A percentile compares a stretch with the other conserved stretches of the same genome.
phyloP scores from a whole-genome alignment of 768 basidiomycete genomes.

The Xerocomus brunneocitrinus region DNA sequence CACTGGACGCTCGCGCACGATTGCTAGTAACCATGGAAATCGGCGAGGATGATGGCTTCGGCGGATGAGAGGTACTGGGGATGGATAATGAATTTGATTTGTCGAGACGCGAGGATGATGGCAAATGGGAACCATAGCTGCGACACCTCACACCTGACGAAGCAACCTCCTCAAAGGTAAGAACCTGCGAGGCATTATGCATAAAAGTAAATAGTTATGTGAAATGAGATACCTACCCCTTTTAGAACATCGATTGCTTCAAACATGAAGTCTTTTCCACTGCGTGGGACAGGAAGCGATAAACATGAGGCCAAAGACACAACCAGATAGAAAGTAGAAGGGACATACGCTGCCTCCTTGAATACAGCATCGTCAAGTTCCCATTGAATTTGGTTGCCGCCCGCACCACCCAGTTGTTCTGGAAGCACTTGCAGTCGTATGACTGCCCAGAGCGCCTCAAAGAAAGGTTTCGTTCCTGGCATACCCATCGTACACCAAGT shows the following conservation, averaged over 20 bases:
- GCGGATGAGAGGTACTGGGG: slow-evolving; percentile 23
- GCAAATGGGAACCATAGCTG: slow-evolving; percentile 34
- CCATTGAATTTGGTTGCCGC: slow-evolving; percentile 71
- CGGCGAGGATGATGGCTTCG: slow-evolving; percentile 36
- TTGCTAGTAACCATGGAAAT: slow-evolving; percentile 47
- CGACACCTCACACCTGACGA: slow-evolving; percentile 29
- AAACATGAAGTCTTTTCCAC: slow-evolving; percentile 92
- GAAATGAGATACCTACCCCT: slow-evolving; percentile 54
- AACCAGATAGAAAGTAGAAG: slow-evolving; percentile 4
- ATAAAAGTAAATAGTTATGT: slow-evolving; percentile 7
- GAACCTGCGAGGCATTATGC: slow-evolving; percentile 35
- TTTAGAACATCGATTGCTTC: slow-evolving; percentile 88
- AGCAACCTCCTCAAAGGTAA: slow-evolving; percentile 72
- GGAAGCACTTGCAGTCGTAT: slow-evolving; percentile 81
- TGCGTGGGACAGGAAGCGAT: slow-evolving; percentile 33
- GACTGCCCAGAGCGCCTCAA: slow-evolving; percentile 62
- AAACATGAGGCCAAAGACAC: slow-evolving; percentile 12
- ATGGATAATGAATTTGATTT: slow-evolving; percentile 50
- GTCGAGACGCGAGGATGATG: slow-evolving; percentile 46
- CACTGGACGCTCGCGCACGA: slow-evolving; percentile 70
- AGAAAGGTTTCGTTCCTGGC: slow-evolving; percentile 86
- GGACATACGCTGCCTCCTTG: slow-evolving; percentile 85
- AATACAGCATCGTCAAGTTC: slow-evolving; percentile 93
- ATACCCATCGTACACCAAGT: slow-evolving; percentile 85
- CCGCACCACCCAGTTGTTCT: slow-evolving; percentile 76